Base-by-base conservation (phyloP, 148 eudicot species). In the Fagopyrum esculentum region DNA sequence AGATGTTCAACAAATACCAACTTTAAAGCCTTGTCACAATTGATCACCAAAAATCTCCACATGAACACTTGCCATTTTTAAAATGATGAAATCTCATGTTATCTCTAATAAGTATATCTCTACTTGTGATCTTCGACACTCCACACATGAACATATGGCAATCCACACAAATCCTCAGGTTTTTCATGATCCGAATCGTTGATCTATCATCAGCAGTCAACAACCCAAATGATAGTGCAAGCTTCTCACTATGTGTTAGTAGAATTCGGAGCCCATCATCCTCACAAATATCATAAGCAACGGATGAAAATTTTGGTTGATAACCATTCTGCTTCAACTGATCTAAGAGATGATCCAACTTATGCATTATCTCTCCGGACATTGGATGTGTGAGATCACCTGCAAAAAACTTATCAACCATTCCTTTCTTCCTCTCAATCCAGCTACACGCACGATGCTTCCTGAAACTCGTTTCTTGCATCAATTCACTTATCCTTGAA, bases 371-470 rank as follows among this genome's bases (percentile, higher is more conserved):
- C 59, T 77, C 71, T 50, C 80, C 85, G 46, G 86, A 79, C 74
- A 87, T 77, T 69, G 81, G 64, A 72, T 89, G 96, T 61, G 87
- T 75, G 71, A 89, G 85, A 79, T 87, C 88, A 40, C 86, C 85
- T 90, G 86, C 88, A 76, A 81, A 89, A 81, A 93, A 93, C 73
- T 79, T 77, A 74, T 93, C 88, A 43, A 73, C 83, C 80, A 79
- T 83, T 52, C 72, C 85, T 83, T 61, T 86, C 77, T 86, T 88
- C 46, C 83, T 78, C 83, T 90, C 98, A 79, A 90, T 89, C 86
- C 90, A 87, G 82, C 98, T 93, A 77, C 84, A 86, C 17, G 87
- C 93, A 19, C 93, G 93, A 77, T 89, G 89, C 86, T 90, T 93
- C 80, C 81, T 85, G 77, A 93, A 80, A 30, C 88, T 91, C 60